Percentiles rank a stretch among this genome's conserved stretches.
Evolutionary conservation across 177 flowering plant genomes (phyloP).

Genomic region (Vitis hybrid): DNA sequence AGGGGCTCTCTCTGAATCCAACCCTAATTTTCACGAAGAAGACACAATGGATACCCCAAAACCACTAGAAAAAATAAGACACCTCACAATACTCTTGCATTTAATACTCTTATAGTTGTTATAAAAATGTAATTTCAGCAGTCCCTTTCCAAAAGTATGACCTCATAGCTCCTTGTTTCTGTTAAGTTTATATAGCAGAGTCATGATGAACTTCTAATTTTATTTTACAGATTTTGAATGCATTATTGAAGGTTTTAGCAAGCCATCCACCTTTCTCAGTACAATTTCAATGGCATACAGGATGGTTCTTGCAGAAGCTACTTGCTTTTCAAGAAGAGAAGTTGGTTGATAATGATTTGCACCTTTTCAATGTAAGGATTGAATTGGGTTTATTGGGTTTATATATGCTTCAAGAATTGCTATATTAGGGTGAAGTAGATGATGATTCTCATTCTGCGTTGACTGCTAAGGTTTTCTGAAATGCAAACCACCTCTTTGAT

Average conservation of each 20-base stretch:
- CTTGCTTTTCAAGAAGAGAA: constrained; percentile 28
- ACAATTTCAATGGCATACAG: constrained; percentile 41
- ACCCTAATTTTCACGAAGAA: too few species aligned
- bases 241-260: constrained; percentile 39
- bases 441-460: neutral
- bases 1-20: too few species aligned
- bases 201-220: constrained; percentile 3
- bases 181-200: constrained; percentile 5
- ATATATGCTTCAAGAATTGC: neutral
- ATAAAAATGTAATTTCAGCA: neutral
- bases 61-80: too few species aligned
- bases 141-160: neutral
- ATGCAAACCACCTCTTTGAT: neutral
- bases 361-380: constrained; percentile 44
- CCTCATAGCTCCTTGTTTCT: neutral
- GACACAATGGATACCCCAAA: too few species aligned
- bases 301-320: constrained; percentile 57
- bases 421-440: constrained; percentile 1
- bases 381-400: constrained; percentile 6
- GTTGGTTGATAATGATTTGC: constrained; percentile 24
- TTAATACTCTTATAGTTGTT: neutral
- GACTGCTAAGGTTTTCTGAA: neutral
- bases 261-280: constrained; percentile 40
- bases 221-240: constrained; percentile 46
- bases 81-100: too few species aligned